These are phyloP conservation scores for Excoecaria cochinchinensis DNA, from an alignment of 345 rosid genomes.

Conservation along the genomic window DNA sequence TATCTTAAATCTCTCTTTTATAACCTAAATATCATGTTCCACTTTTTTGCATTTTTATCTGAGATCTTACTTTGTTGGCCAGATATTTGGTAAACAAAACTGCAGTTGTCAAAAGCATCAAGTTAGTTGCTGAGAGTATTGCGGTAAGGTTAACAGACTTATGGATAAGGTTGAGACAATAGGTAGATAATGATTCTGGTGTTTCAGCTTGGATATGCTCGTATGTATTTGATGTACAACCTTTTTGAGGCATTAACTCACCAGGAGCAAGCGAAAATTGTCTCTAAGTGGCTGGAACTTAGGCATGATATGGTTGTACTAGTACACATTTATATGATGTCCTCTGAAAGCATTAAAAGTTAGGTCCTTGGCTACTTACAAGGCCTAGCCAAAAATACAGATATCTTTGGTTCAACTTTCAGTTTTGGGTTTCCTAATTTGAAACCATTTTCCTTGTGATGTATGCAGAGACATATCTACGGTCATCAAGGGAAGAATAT, in stretches of 20 bases:
- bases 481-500: slow-evolving; percentile 76
- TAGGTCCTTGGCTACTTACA: slow-evolving; percentile 1
- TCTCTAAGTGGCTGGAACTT: not conserved
- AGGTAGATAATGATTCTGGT: slow-evolving; percentile 6
- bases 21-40: not conserved
- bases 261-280: not conserved
- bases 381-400: not conserved
- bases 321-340: not conserved
- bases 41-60: slow-evolving; percentile 6
- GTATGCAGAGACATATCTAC: slow-evolving; percentile 76
- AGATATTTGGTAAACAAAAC: slow-evolving; percentile 69
- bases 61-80: slow-evolving; percentile 29
- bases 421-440: slow-evolving; percentile 5
- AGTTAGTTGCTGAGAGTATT: slow-evolving; percentile 89
- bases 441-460: not conserved
- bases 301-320: not conserved
- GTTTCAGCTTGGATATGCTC: slow-evolving; percentile 7
- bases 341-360: not conserved
- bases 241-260: not conserved
- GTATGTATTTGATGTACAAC: not conserved
- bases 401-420: not conserved
- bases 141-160: slow-evolving; percentile 53
- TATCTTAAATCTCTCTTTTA: slow-evolving; percentile 7
- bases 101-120: slow-evolving; percentile 65
- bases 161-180: not conserved